Evolutionary conservation across 306 rosid species (phyloP), one percentile per base, ranked within the genome.

Genomic region (Pterocarpus macrocarpus): DNA sequence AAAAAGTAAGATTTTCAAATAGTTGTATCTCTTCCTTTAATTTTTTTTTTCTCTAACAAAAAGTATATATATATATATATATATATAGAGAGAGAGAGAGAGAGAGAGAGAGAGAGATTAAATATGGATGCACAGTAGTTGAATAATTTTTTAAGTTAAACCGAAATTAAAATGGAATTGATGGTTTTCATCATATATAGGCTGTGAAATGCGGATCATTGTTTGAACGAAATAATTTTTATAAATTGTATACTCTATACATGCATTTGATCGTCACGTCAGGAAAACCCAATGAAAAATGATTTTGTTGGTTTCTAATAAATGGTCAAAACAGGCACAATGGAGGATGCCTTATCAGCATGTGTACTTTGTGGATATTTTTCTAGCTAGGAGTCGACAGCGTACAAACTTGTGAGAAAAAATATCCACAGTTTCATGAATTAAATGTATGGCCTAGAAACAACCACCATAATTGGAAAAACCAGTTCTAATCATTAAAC

Each of bases 251-350:
- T 47, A 9, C 9, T 12, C 15, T 47, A 1, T 2, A 47, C 10
- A n/a, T 16, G 61, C 17, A 55, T n/a, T 55, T 15, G 7, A 68
- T 34, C 47, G 56, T 77, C 55, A 81, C 57, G 71, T 81, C 71
- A 53, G 47, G 6, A 76, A 71, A 83, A 12, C 83, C 70, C 81
- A 80, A 57, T 41, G 66, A 76, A 81, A 55, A 70, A 39, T 83
- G 71, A 39, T 35, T 87, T 86, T 87, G 92, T 82, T 80, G 81
- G 87, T 90, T 91, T 85, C 73, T 63, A 81, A 81, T 67, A 83
- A 89, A 91, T 86, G 81, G 88, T 83, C 87, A 83, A 82, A 89
- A 86, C 91, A 78, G 58, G 62, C 47, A 90, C 83, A 80, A 83
- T 61, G 77, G 78, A 68, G 14, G 66, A 69, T 76, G 71, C 73